Percentiles rank a stretch among this genome's conserved stretches.
Evolutionary conservation across 257 asterid genomes (phyloP).

Genomic region (Solanum okadae): DNA sequence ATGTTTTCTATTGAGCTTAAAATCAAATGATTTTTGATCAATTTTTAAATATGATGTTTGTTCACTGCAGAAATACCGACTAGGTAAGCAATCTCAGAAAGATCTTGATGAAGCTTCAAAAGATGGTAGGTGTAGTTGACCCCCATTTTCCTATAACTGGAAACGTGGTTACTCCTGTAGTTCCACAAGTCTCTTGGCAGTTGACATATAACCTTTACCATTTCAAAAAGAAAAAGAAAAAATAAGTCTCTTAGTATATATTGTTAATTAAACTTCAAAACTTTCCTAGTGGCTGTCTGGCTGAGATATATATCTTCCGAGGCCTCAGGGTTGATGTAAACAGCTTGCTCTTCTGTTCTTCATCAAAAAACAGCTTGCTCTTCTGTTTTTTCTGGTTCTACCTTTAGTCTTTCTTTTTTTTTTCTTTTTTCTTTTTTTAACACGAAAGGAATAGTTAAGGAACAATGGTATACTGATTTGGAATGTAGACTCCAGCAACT

Average conservation of each 20-base stretch:
- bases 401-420: background rate
- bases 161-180: background rate
- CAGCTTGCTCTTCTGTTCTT: background rate
- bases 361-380: background rate
- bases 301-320: background rate
- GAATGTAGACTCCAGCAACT: background rate
- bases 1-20: background rate
- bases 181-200: background rate
- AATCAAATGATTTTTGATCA: background rate
- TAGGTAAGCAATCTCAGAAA: constrained; percentile 85
- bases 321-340: background rate
- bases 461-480: background rate
- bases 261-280: background rate
- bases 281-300: background rate
- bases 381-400: background rate
- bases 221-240: background rate
- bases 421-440: too few species aligned
- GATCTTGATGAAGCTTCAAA: constrained; percentile 61
- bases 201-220: background rate
- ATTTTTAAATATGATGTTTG: constrained; percentile 7
- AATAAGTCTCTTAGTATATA: background rate
- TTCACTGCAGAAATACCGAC: constrained; percentile 62
- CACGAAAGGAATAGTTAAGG: background rate
- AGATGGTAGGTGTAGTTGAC: constrained; percentile 50
- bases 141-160: constrained; percentile 1